Conservation (phyloP, 208 protist species). For the Trypanosoma theileri region DNA sequence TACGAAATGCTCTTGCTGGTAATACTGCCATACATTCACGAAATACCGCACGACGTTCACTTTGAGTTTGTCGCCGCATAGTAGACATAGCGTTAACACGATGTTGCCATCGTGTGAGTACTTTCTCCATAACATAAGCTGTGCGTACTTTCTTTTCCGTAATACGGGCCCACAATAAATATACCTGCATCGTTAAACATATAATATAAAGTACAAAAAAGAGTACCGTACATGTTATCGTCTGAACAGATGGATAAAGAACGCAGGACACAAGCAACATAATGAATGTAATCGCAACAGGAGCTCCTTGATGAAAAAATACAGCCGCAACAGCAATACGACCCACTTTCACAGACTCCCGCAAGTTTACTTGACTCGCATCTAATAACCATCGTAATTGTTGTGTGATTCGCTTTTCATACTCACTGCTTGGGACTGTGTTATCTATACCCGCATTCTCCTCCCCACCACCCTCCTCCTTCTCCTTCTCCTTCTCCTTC, state of each 20-base stretch:
- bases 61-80: constrained; percentile 41
- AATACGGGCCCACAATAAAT: constrained; percentile 72
- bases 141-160: constrained; percentile 78
- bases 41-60: constrained; percentile 67
- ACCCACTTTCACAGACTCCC: constrained; percentile 35
- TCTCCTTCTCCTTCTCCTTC: constrained; percentile 2
- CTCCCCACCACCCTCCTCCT: neutral
- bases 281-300: constrained; percentile 49
- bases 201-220: constrained; percentile 66
- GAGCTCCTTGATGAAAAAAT: constrained; percentile 58
- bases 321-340: constrained; percentile 48
- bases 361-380: constrained; percentile 38
- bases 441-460: constrained; percentile 18
- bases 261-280: constrained; percentile 74
- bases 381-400: constrained; percentile 60
- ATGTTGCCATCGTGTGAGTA: constrained; percentile 57
- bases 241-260: constrained; percentile 44
- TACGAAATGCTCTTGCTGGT: constrained; percentile 69
- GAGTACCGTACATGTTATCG: constrained; percentile 56
- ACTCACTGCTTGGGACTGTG: constrained; percentile 58
- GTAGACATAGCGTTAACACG: constrained; percentile 49
- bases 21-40: constrained; percentile 63
- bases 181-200: constrained; percentile 60
- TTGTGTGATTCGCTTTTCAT: constrained; percentile 60
- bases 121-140: constrained; percentile 53